Evolutionary conservation across 2,329 filamentous ascomycete species (phyloP), one percentile per base, ranked within the genome.

Genomic region (Aspergillus puulaauensis): DNA sequence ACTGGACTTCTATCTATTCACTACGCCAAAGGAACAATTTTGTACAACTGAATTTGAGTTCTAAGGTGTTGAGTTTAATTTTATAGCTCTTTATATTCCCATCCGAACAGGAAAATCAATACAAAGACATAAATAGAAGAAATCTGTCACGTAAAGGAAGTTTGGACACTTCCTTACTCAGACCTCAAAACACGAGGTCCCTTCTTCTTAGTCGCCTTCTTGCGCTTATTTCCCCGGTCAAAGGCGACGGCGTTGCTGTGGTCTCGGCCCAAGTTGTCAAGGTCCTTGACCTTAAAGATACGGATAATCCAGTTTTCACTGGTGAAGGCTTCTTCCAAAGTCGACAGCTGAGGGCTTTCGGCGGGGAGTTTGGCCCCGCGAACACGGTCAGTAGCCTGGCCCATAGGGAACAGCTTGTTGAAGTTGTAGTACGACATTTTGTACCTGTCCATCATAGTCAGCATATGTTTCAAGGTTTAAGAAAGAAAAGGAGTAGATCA

Each of bases 401-500:
- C 95, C 2, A 89, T 83, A 45, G 93, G 93, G 85, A 98, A 99
- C 62, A 99, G 86, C 47, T 84, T 80, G 77, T 93, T 86, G 82
- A 90, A 99, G 83, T 98, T 98, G 86, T 99, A 90, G 84, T 99
- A 99, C 21, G 92, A 97, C 93, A 99, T 97, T 85, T 99, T 99
- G 86, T 99, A 99, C 91, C 93, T 96, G 64, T 64, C 52, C 23
- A 43, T 43, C 54, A 54, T 44, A 14, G 58, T 70, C 58, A 74
- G 69, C 60, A 58, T 35, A n/a, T 23, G 23, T 7, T 37, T 46
- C 3, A 23, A 31, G 9, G 33, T 14, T 23, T 6, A 12, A 17
- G 44, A 35, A 39, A 33, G 14, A 44, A 17, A 17, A 14, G 9
- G 7, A n/a, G n/a, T 19, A 17, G 49, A 4, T 80, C 90, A 84